phyloP scores from a whole-genome alignment of 257 asterid species.

The Asclepias syriaca region DNA sequence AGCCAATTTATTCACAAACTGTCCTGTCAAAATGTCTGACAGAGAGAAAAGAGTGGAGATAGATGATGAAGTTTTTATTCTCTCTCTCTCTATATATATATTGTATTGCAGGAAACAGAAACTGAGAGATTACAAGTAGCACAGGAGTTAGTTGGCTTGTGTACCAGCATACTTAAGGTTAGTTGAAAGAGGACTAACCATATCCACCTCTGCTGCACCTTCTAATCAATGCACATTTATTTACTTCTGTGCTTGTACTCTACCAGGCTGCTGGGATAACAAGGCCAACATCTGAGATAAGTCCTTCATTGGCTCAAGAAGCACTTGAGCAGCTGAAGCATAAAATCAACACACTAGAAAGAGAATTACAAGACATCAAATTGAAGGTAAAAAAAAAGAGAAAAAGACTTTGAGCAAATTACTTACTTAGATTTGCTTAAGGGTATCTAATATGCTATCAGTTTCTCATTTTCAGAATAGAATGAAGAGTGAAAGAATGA shows the following conservation, averaged over 20 bases:
- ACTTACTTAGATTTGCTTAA: neutral
- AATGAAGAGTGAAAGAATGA: constrained; percentile 56
- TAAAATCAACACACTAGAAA: constrained; percentile 52
- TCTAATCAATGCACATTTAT: neutral
- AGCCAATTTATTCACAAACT: neutral
- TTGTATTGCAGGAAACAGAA: constrained; percentile 65
- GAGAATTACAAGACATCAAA: constrained; percentile 69
- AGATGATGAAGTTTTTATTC: neutral
- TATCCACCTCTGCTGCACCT: neutral
- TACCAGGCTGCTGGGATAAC: constrained; percentile 83
- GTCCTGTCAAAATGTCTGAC: neutral
- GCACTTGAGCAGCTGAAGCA: constrained; percentile 69
- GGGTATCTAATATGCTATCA: constrained; percentile 9
- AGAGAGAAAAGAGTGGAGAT: too few species aligned
- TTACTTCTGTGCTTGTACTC: constrained; percentile 10
- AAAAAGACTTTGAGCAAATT: neutral
- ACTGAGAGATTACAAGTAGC: constrained; percentile 85
- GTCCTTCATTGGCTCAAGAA: constrained; percentile 60
- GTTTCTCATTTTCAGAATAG: constrained; percentile 47
- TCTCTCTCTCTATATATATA: neutral
- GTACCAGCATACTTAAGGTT: constrained; percentile 76
- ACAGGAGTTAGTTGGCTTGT: constrained; percentile 72
- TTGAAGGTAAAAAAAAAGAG: constrained; percentile 47
- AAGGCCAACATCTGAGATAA: constrained; percentile 52
- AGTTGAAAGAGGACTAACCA: constrained; percentile 9